Base-by-base conservation (phyloP, 2,329 filamentous ascomycete genomes). In the Cladosporium sp. region DNA sequence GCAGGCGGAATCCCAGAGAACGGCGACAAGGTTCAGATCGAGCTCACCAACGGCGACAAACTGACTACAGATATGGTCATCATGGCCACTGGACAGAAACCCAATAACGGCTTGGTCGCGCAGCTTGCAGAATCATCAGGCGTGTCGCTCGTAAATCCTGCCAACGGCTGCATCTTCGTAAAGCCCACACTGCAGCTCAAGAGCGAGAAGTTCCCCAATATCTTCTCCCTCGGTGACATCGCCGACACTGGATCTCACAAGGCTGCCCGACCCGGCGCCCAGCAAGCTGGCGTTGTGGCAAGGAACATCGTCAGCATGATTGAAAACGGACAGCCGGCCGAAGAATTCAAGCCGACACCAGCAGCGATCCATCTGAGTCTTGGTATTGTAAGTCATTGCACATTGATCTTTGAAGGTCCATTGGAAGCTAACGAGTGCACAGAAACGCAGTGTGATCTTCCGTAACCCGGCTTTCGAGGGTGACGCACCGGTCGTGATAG, bases 191-290 rank as follows among this genome's bases (percentile, higher is more conserved):
- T 90, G 36, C 87, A 90, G 68, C 78, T 90, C 15, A 72, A 76
- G 8, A 83, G 86, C 69, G 75, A 80, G 1, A 66, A 68, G 0
- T 78, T 83, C 10, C 79, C 81, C 1, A 82, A 87, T 67, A 79
- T 90, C 2, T 90, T 87, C 70, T 85, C 84, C 1, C 83, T 86
- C n/a, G 88, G 88, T 21, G 88, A 90, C 68, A 85, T 91, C 4
- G 83, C 86, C 4, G 84, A 85, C 30, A 75, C 75, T 5, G 82
- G 82, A 1, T 80, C 81, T 0, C 83, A 83, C 6, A 88, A 88
- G 72, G 78, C 75, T 51, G 85, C 83, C 0, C 80, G 87, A 11
- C 82, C 86, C 0, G 86, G 85, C 0, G 79, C 80, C 54, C 78
- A 80, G 12, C 88, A 90, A 71, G 85, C 83, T 2, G 77, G 79